These are phyloP conservation scores for Fraxinus quadrangulata DNA, from an alignment of 257 asterid species.

Conservation along the genomic window DNA sequence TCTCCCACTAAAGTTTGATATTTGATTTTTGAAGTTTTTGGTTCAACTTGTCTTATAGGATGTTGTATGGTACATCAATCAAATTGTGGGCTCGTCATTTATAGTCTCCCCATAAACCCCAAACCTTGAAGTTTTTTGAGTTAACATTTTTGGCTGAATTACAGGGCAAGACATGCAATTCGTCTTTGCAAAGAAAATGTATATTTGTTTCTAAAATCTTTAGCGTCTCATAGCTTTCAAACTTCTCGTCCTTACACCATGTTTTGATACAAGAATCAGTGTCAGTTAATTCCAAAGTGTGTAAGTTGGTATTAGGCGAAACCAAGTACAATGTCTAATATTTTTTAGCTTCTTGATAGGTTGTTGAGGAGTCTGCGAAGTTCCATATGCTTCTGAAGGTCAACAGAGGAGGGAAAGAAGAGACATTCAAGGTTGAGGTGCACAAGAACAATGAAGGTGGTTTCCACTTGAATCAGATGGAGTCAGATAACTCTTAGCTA, in stretches of 20 bases:
- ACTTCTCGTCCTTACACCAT: no score
- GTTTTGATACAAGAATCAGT: background rate
- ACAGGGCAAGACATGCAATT: no score
- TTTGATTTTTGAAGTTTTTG: no score
- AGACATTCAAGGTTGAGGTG: slow-evolving; percentile 81
- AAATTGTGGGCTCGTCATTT: no score
- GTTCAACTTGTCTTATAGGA: background rate
- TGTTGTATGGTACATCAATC: background rate
- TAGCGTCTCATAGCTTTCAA: no score
- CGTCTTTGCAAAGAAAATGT: no score
- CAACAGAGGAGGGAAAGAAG: slow-evolving; percentile 74
- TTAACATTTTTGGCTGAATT: background rate
- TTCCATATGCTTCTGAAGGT: slow-evolving; percentile 78
- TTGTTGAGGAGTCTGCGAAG: slow-evolving; percentile 57
- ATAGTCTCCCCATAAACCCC: no score
- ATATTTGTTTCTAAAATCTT: no score
- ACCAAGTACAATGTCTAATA: background rate
- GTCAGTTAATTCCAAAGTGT: background rate
- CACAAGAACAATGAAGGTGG: slow-evolving; percentile 63
- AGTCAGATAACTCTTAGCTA: slow-evolving; percentile 32
- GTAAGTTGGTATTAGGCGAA: background rate
- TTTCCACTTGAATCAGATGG: slow-evolving; percentile 70
- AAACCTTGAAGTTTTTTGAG: no score
- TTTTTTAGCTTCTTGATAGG: slow-evolving; percentile 38
- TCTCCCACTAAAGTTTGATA: no score